phyloP scores from a whole-genome alignment of 305 asterid species.

The Plantago lanceolata region DNA sequence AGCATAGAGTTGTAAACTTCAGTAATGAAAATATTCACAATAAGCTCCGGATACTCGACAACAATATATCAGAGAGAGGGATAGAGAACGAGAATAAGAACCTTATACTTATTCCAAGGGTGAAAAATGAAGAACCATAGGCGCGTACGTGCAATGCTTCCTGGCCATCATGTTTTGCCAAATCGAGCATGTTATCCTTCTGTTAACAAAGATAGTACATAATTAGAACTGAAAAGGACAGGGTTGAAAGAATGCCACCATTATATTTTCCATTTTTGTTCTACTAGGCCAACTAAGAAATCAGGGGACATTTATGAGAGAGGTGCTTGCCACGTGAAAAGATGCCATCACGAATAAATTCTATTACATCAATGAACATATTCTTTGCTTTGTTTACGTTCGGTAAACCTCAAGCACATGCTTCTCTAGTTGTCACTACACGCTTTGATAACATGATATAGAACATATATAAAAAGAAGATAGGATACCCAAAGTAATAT shows the following conservation, averaged over 20 bases:
- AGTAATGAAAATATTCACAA: too few relatives aligned
- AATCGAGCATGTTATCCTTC: slow-evolving; percentile 40
- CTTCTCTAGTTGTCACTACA: not conserved
- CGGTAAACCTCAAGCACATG: not conserved
- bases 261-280: slow-evolving; percentile 1
- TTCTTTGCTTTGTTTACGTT: not conserved
- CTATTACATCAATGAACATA: slow-evolving; percentile 2
- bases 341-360: slow-evolving; percentile 5
- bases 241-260: slow-evolving; percentile 9
- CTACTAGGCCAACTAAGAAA: slow-evolving; percentile 20
- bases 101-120: slow-evolving; percentile 96
- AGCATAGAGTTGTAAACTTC: too few relatives aligned
- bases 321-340: not conserved
- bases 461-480: too few relatives aligned
- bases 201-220: slow-evolving; percentile 28
- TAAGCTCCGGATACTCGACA: not conserved
- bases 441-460: not conserved
- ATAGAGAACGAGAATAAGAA: slow-evolving; percentile 24
- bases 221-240: slow-evolving; percentile 12
- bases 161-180: slow-evolving; percentile 59
- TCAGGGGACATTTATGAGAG: slow-evolving; percentile 10
- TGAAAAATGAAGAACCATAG: slow-evolving; percentile 84
- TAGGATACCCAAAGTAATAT: not conserved
- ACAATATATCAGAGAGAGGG: slow-evolving; percentile 1
- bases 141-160: slow-evolving; percentile 88